phyloP scores from a whole-genome alignment of 306 rosid genomes.

The Prunus fruticosa region DNA sequence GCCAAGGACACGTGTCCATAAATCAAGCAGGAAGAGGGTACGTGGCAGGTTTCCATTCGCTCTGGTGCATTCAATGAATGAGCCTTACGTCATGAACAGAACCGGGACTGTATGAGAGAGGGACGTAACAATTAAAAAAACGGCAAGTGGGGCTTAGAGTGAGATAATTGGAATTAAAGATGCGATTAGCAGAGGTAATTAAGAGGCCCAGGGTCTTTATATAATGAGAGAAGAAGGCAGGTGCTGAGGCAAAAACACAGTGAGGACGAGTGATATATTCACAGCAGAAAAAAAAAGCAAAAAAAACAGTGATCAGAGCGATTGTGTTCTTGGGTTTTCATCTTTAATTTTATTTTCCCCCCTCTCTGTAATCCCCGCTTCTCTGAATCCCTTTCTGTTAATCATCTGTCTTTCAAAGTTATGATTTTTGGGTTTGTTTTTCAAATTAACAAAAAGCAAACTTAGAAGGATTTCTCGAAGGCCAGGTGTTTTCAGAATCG shows the following conservation, averaged over 20 bases:
- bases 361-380: conserved; percentile 74
- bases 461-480: conserved; percentile 58
- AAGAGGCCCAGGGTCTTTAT: conserved; percentile 26
- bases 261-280: conserved; percentile 50
- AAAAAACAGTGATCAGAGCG: background rate
- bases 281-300: background rate
- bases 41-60: background rate
- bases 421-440: conserved; percentile 88
- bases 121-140: background rate
- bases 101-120: background rate
- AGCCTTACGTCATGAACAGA: conserved; percentile 17
- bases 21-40: fast-evolving
- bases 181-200: conserved; percentile 15
- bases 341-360: background rate
- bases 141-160: conserved; percentile 20
- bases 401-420: conserved; percentile 89
- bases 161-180: conserved; percentile 27
- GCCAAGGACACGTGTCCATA: conserved; percentile 26
- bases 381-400: conserved; percentile 99
- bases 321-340: background rate
- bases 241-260: conserved; percentile 27
- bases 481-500: conserved; percentile 99
- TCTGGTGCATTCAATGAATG: background rate
- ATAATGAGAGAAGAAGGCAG: conserved; percentile 16
- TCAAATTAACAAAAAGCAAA: conserved; percentile 45